Evolutionary conservation across 768 basidiomycete genomes (phyloP).

Genomic region (Lactarius hatsudake): DNA sequence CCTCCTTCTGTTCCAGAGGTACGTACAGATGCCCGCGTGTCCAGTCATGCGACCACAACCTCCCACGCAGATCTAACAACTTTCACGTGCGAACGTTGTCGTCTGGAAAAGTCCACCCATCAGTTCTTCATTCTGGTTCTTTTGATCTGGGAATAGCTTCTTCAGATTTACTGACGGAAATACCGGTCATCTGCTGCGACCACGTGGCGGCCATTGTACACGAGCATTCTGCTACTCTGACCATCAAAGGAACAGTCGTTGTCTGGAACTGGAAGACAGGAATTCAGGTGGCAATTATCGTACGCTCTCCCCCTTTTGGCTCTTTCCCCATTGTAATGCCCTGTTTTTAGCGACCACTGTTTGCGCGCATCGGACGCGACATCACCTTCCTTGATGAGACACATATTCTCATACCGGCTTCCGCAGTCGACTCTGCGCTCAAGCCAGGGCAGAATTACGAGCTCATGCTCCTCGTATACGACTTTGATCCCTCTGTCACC

Average conservation of each 20-base stretch:
- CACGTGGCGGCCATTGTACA: conserved; percentile 14
- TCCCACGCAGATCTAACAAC: not conserved
- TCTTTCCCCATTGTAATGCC: not conserved
- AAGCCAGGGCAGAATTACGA: conserved; percentile 9
- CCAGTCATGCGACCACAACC: not conserved
- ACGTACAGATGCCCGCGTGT: not conserved
- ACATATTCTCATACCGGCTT: conserved; percentile 16
- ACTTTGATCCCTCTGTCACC: not conserved
- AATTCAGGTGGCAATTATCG: conserved; percentile 8
- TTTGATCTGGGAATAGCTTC: conserved; percentile 11
- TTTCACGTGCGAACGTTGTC: conserved; percentile 18
- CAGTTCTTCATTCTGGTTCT: conserved; percentile 1
- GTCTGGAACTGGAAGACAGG: conserved; percentile 23
- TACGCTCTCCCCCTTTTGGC: not conserved
- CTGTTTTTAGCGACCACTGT: conserved; percentile 4
- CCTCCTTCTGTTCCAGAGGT: conserved; percentile 20
- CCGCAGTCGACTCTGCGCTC: conserved; percentile 6
- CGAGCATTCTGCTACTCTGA: not conserved
- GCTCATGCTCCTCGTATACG: conserved; percentile 10
- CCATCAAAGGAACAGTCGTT: not conserved
- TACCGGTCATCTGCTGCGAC: conserved; percentile 8
- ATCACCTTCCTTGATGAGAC: conserved; percentile 16
- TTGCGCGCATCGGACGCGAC: conserved; percentile 13
- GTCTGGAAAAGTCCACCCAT: conserved; percentile 17
- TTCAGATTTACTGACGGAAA: not conserved